Base-by-base conservation (phyloP, 306 rosid species). In the Morella rubra region DNA sequence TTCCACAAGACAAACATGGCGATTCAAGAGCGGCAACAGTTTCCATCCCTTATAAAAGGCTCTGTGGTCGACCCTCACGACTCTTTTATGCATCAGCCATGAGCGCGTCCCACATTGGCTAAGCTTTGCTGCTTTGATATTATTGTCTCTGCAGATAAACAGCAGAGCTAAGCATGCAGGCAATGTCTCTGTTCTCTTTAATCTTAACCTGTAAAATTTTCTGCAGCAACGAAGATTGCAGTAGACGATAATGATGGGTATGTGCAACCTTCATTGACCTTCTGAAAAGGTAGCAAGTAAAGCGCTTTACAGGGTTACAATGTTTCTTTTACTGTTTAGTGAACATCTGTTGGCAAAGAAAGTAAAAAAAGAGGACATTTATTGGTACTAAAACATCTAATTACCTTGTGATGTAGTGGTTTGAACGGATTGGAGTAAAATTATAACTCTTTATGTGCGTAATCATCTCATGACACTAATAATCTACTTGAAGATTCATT, bases 191-290 rank as follows among this genome's bases (percentile, higher is more conserved):
- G 71, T 62, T 77, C 45, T 64, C 69, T 59, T 56, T 69, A 6
- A 73, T 71, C 45, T 62, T 73, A 59, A 45, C 52, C 76, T 76
- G 69, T 81, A 76, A 78, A 32, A 78, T 68, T 76, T 69, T 62
- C 56, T 65, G 72, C 70, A 69, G 79, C 70, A 77, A 80, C 68
- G 79, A 77, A 51, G 32, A 69, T 76, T 77, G 67, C 81, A 82
- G 71, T 79, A 83, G 71, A 72, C 71, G 62, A 81, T 79, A 77
- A 83, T 84, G 82, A 84, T 84, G 84, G 40, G 70, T 45, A 64
- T 73, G 84, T 81, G 73, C 84, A 84, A 81, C 81, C 76, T 79
- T 77, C 62, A 84, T 74, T 58, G 79, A 84, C 78, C 70, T 82
- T 81, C 76, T 66, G 44, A 86, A 49, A 77, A 77, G 69, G 80